These are phyloP conservation scores for Tolypocladium amazonense DNA, from an alignment of 2,329 filamentous ascomycete species.

Conservation along the genomic window DNA sequence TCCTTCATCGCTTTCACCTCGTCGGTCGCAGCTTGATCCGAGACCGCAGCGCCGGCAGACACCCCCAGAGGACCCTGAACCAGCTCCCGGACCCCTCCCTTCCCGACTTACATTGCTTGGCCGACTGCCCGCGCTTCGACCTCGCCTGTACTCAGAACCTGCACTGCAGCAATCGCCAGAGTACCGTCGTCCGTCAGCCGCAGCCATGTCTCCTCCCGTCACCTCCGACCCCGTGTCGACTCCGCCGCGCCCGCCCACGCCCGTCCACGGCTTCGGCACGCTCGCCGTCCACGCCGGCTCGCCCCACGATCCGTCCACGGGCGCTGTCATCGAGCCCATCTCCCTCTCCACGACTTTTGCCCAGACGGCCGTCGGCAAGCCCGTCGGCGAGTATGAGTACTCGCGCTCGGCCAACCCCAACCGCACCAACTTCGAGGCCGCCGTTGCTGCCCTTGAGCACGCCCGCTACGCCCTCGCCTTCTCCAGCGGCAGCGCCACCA, in stretches of 20 bases:
- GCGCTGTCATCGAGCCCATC: slow-evolving; percentile 92
- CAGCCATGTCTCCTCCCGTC: slow-evolving; percentile 17
- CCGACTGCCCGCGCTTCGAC: not conserved
- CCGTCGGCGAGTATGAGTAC: slow-evolving; percentile 87
- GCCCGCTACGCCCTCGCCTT: slow-evolving; percentile 90
- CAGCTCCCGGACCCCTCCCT: not conserved
- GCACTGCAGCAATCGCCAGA: no score
- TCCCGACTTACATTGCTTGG: no score
- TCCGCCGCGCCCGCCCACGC: slow-evolving; percentile 59
- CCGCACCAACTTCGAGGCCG: slow-evolving; percentile 84
- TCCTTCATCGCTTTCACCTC: not conserved
- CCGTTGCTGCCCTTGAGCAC: slow-evolving; percentile 85
- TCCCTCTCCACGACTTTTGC: slow-evolving; percentile 94
- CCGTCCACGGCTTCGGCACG: slow-evolving; percentile 77
- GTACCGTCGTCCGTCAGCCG: not conserved
- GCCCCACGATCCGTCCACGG: slow-evolving; percentile 81
- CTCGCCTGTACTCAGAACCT: no score
- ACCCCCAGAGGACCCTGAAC: not conserved
- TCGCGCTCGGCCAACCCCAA: slow-evolving; percentile 91
- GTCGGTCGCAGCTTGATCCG: not conserved
- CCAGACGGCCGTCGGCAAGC: slow-evolving; percentile 79
- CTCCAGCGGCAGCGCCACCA: slow-evolving; percentile 87
- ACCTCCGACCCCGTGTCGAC: slow-evolving; percentile 52
- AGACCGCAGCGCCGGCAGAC: not conserved
- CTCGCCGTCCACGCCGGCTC: slow-evolving; percentile 90